These are phyloP conservation scores for Jimgerdemannia lactiflua DNA, from an alignment of 192 early-diverging fungal species.

Conservation along the genomic window DNA sequence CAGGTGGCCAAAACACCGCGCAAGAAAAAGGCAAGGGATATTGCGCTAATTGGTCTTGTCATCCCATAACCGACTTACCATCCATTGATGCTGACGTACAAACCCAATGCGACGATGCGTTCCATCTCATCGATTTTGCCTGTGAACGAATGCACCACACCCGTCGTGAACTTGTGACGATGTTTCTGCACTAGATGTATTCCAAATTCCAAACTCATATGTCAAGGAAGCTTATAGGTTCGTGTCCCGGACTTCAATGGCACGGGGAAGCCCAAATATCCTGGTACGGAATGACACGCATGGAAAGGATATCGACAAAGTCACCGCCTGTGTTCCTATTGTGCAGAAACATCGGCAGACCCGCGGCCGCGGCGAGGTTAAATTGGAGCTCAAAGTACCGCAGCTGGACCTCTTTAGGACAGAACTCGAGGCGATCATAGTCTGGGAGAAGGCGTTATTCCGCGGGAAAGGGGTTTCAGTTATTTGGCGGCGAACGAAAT, in stretches of 20 bases:
- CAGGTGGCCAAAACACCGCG: too few species aligned
- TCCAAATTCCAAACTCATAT: background rate
- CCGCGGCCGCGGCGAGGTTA: conserved; percentile 67
- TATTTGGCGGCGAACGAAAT: too few species aligned
- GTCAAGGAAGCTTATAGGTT: background rate
- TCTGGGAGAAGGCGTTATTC: conserved; percentile 42
- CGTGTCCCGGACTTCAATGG: too few species aligned
- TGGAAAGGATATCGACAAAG: conserved; percentile 60
- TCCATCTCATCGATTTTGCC: conserved; percentile 66
- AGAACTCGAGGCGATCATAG: conserved; percentile 91
- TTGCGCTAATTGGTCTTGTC: too few species aligned
- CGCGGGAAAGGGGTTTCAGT: background rate
- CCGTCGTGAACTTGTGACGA: conserved; percentile 58
- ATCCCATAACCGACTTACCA: conserved; percentile 42
- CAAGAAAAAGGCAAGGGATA: too few species aligned
- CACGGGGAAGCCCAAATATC: background rate
- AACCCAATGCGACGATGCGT: conserved; percentile 57
- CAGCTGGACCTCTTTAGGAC: conserved; percentile 68
- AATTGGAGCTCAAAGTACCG: conserved; percentile 82
- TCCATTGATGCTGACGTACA: conserved; percentile 96
- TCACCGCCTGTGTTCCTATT: conserved; percentile 78
- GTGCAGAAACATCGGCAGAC: conserved; percentile 93
- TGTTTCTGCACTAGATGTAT: conserved; percentile 48
- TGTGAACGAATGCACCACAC: conserved; percentile 92
- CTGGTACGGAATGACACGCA: too few species aligned